A percentile compares a stretch with the other conserved stretches of the same genome.
Conservation (phyloP, 108 stramenopile species). For the Cyclotella sp. region DNA sequence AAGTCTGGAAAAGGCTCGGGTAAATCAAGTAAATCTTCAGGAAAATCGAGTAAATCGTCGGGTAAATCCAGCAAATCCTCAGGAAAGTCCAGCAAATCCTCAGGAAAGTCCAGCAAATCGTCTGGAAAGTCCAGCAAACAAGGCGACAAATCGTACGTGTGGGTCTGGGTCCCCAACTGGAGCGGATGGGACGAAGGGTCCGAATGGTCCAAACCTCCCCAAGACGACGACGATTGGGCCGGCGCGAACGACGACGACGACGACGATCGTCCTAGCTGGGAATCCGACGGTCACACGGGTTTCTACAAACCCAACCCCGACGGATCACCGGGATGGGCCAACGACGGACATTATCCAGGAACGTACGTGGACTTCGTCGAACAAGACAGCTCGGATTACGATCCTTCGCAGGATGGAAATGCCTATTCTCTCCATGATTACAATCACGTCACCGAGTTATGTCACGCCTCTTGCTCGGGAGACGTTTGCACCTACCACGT, state of each 20-base stretch:
- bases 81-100: too few relatives aligned
- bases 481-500: slow-evolving; percentile 34
- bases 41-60: too few relatives aligned
- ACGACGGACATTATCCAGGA: not conserved
- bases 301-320: not conserved
- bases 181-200: too few relatives aligned
- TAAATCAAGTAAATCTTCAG: too few relatives aligned
- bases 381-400: not conserved
- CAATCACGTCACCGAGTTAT: slow-evolving; percentile 25
- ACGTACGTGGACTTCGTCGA: not conserved
- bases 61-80: too few relatives aligned
- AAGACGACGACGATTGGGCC: not conserved
- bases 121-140: too few relatives aligned
- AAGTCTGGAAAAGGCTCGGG: too few relatives aligned
- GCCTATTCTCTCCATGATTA: not conserved
- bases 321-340: not conserved
- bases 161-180: too few relatives aligned
- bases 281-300: not conserved
- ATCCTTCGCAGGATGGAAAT: not conserved
- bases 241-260: not conserved
- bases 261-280: not conserved
- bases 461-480: slow-evolving; percentile 31
- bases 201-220: too few relatives aligned
- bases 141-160: too few relatives aligned
- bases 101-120: too few relatives aligned